Conservation (phyloP, 2,329 filamentous ascomycete species). For the Sordariomycetes sp. region DNA sequence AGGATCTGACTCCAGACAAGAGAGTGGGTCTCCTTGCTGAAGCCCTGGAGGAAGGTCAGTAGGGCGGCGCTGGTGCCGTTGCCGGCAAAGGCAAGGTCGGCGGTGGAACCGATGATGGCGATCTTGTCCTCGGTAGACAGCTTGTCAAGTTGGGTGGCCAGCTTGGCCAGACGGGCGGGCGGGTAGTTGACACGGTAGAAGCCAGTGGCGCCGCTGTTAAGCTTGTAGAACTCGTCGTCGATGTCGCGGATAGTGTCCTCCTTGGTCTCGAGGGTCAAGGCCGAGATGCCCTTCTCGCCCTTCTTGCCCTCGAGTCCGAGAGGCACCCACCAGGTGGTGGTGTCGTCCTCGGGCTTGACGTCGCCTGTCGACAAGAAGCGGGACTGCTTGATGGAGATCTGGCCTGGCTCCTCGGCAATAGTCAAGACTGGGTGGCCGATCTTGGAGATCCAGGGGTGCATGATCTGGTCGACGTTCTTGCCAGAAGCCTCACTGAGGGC, state of each 20-base stretch:
- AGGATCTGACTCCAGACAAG: slow-evolving; percentile 85
- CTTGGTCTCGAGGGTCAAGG: slow-evolving; percentile 64
- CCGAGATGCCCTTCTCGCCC: slow-evolving; percentile 51
- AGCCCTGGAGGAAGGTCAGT: slow-evolving; percentile 76
- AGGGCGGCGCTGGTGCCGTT: slow-evolving; percentile 74
- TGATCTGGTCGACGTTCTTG: slow-evolving; percentile 75
- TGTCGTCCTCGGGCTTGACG: slow-evolving; percentile 81
- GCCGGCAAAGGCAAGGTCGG: slow-evolving; percentile 80
- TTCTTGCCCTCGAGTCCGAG: slow-evolving; percentile 73
- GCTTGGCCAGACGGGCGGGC: slow-evolving; percentile 68
- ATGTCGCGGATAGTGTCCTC: slow-evolving; percentile 67
- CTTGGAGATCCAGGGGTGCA: slow-evolving; percentile 91
- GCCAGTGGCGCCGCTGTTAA: slow-evolving; percentile 82
- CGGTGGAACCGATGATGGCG: slow-evolving; percentile 80
- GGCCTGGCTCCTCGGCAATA: slow-evolving; percentile 71
- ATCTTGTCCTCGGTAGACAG: slow-evolving; percentile 87
- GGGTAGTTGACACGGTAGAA: slow-evolving; percentile 93
- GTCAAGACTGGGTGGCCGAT: slow-evolving; percentile 91
- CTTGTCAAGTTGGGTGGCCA: slow-evolving; percentile 67
- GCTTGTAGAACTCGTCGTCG: slow-evolving; percentile 78
- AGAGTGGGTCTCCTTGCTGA: slow-evolving; percentile 72
- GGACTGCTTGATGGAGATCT: slow-evolving; percentile 74
- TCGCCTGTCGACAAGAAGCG: slow-evolving; percentile 90
- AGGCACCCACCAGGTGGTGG: slow-evolving; percentile 93
- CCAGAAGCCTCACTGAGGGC: slow-evolving; percentile 82